Evolutionary conservation across 345 rosid species (phyloP).

Genomic region (Dipteronia dyeriana): DNA sequence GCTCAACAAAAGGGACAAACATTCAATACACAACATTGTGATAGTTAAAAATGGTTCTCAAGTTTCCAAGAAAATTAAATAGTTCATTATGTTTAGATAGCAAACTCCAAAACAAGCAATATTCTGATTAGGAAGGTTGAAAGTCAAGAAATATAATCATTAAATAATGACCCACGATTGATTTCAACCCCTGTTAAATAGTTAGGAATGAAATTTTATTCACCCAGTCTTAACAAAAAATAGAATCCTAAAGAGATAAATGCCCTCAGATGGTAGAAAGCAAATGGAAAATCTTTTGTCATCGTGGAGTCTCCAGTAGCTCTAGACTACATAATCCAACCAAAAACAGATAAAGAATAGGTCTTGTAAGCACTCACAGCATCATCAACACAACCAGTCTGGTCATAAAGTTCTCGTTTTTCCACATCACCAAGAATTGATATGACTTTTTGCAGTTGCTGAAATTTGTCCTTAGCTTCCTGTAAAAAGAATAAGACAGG

Average conservation of each 20-base stretch:
- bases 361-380: conserved; percentile 54
- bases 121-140: background rate
- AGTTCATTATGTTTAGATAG: background rate
- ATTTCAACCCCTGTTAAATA: background rate
- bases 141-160: background rate
- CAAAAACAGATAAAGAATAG: background rate
- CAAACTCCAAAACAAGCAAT: background rate
- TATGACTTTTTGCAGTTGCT: conserved; percentile 91
- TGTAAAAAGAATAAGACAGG: conserved; percentile 22
- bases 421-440: conserved; percentile 89
- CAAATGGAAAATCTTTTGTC: background rate
- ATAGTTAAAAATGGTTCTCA: background rate
- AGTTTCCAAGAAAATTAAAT: background rate
- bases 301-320: background rate
- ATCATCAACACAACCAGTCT: conserved; percentile 89
- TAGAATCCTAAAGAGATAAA: too few species aligned
- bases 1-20: conserved; percentile 26
- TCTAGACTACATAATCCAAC: background rate
- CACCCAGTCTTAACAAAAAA: background rate
- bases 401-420: conserved; percentile 78
- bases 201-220: background rate
- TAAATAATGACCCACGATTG: background rate
- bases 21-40: background rate
- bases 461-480: conserved; percentile 97
- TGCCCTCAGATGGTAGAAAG: background rate